Percentiles rank a stretch among this genome's conserved stretches.
These are phyloP conservation scores for Serpula lacrymans DNA, from an alignment of 768 basidiomycete species.

Conservation along the genomic window DNA sequence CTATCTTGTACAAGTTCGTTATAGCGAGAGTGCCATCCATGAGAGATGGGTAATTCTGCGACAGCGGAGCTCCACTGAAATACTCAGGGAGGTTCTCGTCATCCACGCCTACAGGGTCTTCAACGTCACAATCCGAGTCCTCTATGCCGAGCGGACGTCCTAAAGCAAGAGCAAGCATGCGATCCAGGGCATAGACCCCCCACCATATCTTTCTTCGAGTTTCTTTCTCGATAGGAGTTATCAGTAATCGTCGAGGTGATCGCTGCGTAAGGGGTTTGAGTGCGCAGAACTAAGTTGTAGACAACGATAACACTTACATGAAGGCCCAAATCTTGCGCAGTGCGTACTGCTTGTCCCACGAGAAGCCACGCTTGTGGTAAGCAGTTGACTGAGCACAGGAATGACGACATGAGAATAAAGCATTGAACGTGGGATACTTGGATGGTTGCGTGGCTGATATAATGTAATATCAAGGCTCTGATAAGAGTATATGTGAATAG, in stretches of 20 bases:
- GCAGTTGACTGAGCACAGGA: conserved; percentile 90
- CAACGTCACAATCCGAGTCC: conserved; percentile 88
- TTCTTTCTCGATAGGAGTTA: conserved; percentile 80
- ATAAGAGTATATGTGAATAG: conserved; percentile 8
- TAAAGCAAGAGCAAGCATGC: conserved; percentile 88
- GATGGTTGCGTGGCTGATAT: conserved; percentile 85
- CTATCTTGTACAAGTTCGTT: conserved; percentile 79
- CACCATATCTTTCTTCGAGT: conserved; percentile 92
- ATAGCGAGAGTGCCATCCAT: conserved; percentile 83
- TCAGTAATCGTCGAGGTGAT: conserved; percentile 69
- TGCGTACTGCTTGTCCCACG: conserved; percentile 85
- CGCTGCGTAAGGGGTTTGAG: conserved; percentile 47
- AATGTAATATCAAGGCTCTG: conserved; percentile 86
- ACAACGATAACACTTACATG: conserved; percentile 58
- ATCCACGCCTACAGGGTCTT: conserved; percentile 79
- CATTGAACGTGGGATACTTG: conserved; percentile 88
- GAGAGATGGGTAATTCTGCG: conserved; percentile 56
- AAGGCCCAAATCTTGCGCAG: conserved; percentile 87
- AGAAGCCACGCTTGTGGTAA: conserved; percentile 93
- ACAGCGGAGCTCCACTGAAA: conserved; percentile 59
- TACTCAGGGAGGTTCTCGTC: conserved; percentile 75
- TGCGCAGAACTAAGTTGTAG: conserved; percentile 8
- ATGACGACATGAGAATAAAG: conserved; percentile 84
- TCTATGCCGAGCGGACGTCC: conserved; percentile 87
- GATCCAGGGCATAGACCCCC: conserved; percentile 86